Evolutionary conservation across 805 yeast genomes (phyloP).

Genomic region (Kodamaea nitidulidarum): DNA sequence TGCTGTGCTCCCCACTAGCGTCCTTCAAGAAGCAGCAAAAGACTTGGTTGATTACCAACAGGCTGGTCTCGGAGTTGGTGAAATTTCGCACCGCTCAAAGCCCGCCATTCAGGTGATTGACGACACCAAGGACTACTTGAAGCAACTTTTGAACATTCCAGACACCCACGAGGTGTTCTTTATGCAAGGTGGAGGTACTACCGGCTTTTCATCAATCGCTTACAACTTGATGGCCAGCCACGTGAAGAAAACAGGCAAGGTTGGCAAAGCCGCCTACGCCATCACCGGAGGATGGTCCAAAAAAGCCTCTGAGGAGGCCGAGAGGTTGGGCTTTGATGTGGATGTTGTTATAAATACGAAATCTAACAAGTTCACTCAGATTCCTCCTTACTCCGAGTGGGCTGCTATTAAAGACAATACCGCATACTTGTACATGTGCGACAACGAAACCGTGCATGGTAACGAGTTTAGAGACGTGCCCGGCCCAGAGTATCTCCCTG

Average conservation of each 20-base stretch:
- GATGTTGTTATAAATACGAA: conserved; percentile 67
- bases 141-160: conserved; percentile 67
- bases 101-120: conserved; percentile 77
- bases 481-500: conserved; percentile 53
- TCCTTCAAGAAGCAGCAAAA: conserved; percentile 80
- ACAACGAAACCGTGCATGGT: conserved; percentile 96
- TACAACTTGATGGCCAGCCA: conserved; percentile 76
- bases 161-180: conserved; percentile 93
- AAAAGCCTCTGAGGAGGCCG: conserved; percentile 84
- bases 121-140: conserved; percentile 65
- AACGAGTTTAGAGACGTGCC: conserved; percentile 65
- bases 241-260: conserved; percentile 66
- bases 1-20: conserved; percentile 80
- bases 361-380: conserved; percentile 54
- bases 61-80: conserved; percentile 86
- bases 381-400: conserved; percentile 70
- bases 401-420: conserved; percentile 53
- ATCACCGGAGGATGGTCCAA: conserved; percentile 94
- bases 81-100: conserved; percentile 89
- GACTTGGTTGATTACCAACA: conserved; percentile 72
- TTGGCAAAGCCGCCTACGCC: conserved; percentile 80
- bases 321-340: conserved; percentile 72
- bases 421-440: conserved; percentile 87
- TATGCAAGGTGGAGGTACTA: conserved; percentile 97
- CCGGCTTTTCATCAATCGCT: conserved; percentile 86